Percentiles rank a stretch among this genome's conserved stretches.
phyloP scores from a whole-genome alignment of 148 eudicot genomes.

The Beta vulgaris region DNA sequence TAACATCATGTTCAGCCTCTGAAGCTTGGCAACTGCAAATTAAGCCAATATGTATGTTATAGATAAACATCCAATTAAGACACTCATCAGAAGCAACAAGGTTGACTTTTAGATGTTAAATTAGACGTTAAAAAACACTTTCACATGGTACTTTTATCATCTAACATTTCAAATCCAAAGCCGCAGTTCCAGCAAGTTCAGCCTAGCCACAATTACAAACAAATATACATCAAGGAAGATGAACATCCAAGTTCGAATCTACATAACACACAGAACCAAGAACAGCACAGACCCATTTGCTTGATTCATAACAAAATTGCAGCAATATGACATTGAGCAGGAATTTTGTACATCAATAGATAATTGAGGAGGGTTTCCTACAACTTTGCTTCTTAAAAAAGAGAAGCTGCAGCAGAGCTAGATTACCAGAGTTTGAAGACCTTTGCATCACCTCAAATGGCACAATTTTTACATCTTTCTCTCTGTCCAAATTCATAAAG shows the following conservation, averaged over 20 bases:
- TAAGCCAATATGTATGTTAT: background rate
- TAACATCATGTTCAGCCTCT: conserved; percentile 40
- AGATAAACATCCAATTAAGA: background rate
- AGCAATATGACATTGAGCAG: too few species aligned
- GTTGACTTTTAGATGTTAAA: background rate
- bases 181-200: background rate
- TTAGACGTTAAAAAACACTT: background rate
- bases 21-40: conserved; percentile 29
- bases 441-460: too few species aligned
- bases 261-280: background rate
- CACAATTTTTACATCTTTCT: too few species aligned
- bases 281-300: background rate
- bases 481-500: too few species aligned
- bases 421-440: too few species aligned
- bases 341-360: too few species aligned
- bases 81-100: background rate
- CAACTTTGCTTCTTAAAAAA: too few species aligned
- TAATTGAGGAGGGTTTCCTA: too few species aligned
- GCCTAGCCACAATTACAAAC: background rate
- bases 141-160: background rate
- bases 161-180: conserved; percentile 26
- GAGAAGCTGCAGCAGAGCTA: too few species aligned
- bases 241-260: background rate
- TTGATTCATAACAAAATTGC: too few species aligned
- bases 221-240: background rate